Conservation (phyloP, 2,329 filamentous ascomycete species). For the Xylaria sp. region DNA sequence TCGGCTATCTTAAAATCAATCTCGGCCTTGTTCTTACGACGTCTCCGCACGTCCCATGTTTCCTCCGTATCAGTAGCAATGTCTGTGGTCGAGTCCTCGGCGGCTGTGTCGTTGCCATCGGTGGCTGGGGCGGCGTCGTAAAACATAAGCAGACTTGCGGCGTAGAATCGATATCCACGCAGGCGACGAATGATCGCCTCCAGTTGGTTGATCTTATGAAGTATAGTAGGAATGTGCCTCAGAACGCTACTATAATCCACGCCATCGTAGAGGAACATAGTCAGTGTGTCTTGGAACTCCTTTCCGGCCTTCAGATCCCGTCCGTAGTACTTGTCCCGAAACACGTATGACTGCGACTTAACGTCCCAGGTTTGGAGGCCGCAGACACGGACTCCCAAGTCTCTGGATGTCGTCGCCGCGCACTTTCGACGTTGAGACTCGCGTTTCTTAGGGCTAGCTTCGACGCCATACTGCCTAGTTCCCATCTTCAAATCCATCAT, state of each 20-base stretch:
- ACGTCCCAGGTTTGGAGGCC: constrained; percentile 96
- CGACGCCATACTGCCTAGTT: constrained; percentile 91
- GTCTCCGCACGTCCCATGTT: constrained; percentile 34
- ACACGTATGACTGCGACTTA: constrained; percentile 76
- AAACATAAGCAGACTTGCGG: constrained; percentile 87
- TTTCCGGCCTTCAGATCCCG: constrained; percentile 78
- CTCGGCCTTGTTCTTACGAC: constrained; percentile 48
- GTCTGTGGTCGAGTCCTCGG: constrained; percentile 55
- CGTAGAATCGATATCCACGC: constrained; percentile 88
- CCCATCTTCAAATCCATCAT: constrained; percentile 99
- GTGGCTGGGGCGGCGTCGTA: constrained; percentile 77
- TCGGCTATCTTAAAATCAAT: constrained; percentile 97
- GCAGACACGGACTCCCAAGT: constrained; percentile 88
- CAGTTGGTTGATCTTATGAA: constrained; percentile 76
- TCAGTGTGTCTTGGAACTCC: constrained; percentile 85
- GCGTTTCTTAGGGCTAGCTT: constrained; percentile 87
- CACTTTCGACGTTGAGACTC: constrained; percentile 91
- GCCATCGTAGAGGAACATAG: constrained; percentile 86
- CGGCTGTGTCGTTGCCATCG: constrained; percentile 47
- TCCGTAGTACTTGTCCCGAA: constrained; percentile 97
- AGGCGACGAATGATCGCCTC: constrained; percentile 77
- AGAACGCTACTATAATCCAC: constrained; percentile 73
- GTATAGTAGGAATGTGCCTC: constrained; percentile 79
- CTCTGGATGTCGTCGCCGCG: constrained; percentile 80
- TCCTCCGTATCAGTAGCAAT: constrained; percentile 55